Evolutionary conservation across 768 basidiomycete genomes (phyloP).

Genomic region (Auricularia sp.): DNA sequence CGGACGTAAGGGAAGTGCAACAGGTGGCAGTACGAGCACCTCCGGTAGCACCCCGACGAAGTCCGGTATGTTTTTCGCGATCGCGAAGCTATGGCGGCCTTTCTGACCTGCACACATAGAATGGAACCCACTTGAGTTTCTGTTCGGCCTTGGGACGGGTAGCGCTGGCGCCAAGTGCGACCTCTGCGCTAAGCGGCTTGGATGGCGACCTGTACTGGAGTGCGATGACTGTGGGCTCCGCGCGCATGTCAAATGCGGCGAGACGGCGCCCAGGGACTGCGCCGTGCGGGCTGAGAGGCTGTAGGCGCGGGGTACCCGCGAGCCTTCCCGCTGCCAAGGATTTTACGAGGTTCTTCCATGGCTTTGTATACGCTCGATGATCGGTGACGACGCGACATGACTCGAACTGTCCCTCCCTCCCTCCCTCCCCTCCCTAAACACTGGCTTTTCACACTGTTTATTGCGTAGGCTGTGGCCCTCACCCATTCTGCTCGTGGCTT

Average conservation of each 20-base stretch:
- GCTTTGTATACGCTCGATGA: no score
- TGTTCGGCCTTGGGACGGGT: conserved; percentile 31
- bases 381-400: no score
- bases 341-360: background rate
- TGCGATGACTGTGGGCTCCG: conserved; percentile 86
- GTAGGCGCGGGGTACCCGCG: background rate
- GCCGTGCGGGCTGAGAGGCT: conserved; percentile 31
- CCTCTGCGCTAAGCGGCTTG: conserved; percentile 69
- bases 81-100: background rate
- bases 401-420: no score
- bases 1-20: conserved; percentile 41
- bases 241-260: conserved; percentile 82
- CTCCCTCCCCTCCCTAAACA: no score
- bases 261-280: conserved; percentile 70
- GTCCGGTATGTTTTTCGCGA: background rate
- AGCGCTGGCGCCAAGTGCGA: conserved; percentile 53
- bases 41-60: background rate
- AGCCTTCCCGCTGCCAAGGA: background rate
- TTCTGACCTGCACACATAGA: conserved; percentile 13
- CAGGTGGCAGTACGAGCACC: background rate
- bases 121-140: conserved; percentile 72
- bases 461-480: no score
- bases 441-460: no score
- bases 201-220: conserved; percentile 75
- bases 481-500: no score